Evolutionary conservation across 2,329 filamentous ascomycete species (phyloP), one percentile per base, ranked within the genome.

Genomic region (Fusarium longipes): DNA sequence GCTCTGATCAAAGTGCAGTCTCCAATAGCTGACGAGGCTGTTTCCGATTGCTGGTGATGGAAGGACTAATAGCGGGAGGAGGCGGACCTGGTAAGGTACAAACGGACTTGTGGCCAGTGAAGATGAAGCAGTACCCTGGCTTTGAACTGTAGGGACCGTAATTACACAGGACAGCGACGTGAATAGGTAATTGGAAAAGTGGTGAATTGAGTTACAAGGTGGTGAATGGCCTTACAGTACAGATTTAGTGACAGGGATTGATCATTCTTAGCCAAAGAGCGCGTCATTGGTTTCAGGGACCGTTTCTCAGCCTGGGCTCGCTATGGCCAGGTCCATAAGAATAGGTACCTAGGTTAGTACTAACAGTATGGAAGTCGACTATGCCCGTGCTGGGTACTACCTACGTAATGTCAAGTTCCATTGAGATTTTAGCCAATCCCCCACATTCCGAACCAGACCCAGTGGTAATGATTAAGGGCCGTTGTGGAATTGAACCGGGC

Each of bases 211-310:
- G 39, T 58, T 56, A 49, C 42, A 27, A 51, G 32, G 44, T 49
- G 49, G 32, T 45, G 38, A 43, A 43, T 43, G n/a, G 40, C 25
- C 18, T n/a, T n/a, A 43, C 40, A 29, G n/a, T 24, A 27, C 9
- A 42, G 24, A 35, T 44, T 58, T 53, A 49, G 50, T 24, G 36
- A 64, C 51, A 63, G 25, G 60, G 55, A 35, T 66, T 57, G 38
- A 24, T 62, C 51, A 33, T 44, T 65, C 38, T 43, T 38, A n/a
- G 38, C 32, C 36, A 47, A 57, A 70, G 66, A 69, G 66, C 66
- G 66, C 66, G 66, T 69, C 66, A 69, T 69, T 68, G 57, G 66
- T 70, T 67, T 67, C 53, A 67, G 52, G 57, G 25, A 51, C 48
- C 43, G 27, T 36, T 39, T 51, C 40, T 69, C 61, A 68, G 65